Conservation (phyloP, 2,329 filamentous ascomycete genomes). For the Ophiocordyceps robertsii region DNA sequence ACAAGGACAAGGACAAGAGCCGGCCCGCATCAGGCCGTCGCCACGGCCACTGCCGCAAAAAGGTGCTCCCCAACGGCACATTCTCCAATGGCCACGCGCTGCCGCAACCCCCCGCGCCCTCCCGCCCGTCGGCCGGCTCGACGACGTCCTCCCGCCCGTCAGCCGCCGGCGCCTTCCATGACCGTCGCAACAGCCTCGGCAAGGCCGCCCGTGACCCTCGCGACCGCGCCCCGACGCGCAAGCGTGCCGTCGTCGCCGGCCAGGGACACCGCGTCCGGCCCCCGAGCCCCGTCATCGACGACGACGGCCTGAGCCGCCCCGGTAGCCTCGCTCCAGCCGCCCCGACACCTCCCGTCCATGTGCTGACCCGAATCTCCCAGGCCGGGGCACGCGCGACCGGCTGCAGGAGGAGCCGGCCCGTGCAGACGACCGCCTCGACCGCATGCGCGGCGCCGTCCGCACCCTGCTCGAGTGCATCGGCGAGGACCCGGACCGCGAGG, state of each 20-base stretch:
- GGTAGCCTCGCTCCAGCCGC: neutral
- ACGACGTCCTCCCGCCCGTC: too few relatives aligned
- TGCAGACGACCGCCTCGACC: conserved; percentile 36
- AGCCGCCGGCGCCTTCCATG: conserved; percentile 15
- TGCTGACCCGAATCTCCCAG: conserved; percentile 17
- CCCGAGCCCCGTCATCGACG: conserved; percentile 43
- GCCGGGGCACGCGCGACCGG: conserved; percentile 49
- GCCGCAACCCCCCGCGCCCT: too few relatives aligned
- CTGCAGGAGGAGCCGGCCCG: conserved; percentile 37
- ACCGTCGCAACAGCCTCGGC: conserved; percentile 40
- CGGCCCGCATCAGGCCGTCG: neutral
- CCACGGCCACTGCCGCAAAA: neutral
- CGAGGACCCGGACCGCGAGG: conserved; percentile 53
- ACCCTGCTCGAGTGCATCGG: conserved; percentile 57
- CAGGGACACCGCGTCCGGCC: conserved; percentile 10
- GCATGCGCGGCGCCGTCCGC: conserved; percentile 47
- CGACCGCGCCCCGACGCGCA: conserved; percentile 33
- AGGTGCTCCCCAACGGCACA: neutral
- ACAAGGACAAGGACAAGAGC: neutral
- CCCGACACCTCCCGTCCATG: neutral
- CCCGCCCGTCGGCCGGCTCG: too few relatives aligned
- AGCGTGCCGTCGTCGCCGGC: conserved; percentile 14
- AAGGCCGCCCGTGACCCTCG: conserved; percentile 48
- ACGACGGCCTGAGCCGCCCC: conserved; percentile 1
- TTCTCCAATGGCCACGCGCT: too few relatives aligned